Percentiles rank a stretch among this genome's conserved stretches.
Conservation (phyloP, 345 rosid genomes). For the thale cress (Arabidopsis thaliana) region TAIR10.1 NC_003071.7:10576501-10577000, state of each 20-base stretch:
- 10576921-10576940: slow-evolving; percentile 15
- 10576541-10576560: slow-evolving; percentile 72
- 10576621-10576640: slow-evolving; percentile 61
- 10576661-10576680: slow-evolving; percentile 51
- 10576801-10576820: slow-evolving; percentile 85
- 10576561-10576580: slow-evolving; percentile 84
- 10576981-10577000: slow-evolving; percentile 55
- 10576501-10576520: slow-evolving; percentile 81
- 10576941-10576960: background rate
- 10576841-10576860: slow-evolving; percentile 16
- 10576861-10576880: slow-evolving; percentile 19
- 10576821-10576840: slow-evolving; percentile 55
- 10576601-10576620: slow-evolving; percentile 87
- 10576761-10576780: slow-evolving; percentile 68
- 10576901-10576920: slow-evolving; percentile 34
- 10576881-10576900: slow-evolving; percentile 29
- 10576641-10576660: slow-evolving; percentile 65
- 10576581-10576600: slow-evolving; percentile 87
- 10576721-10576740: slow-evolving; percentile 57
- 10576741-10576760: slow-evolving; percentile 63
- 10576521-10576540: slow-evolving; percentile 75
- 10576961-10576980: background rate
- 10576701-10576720: slow-evolving; percentile 78
- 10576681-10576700: slow-evolving; percentile 68
- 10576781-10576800: slow-evolving; percentile 74